Base-by-base conservation (phyloP, 208 protist species). In the Trypanosoma theileri region DNA sequence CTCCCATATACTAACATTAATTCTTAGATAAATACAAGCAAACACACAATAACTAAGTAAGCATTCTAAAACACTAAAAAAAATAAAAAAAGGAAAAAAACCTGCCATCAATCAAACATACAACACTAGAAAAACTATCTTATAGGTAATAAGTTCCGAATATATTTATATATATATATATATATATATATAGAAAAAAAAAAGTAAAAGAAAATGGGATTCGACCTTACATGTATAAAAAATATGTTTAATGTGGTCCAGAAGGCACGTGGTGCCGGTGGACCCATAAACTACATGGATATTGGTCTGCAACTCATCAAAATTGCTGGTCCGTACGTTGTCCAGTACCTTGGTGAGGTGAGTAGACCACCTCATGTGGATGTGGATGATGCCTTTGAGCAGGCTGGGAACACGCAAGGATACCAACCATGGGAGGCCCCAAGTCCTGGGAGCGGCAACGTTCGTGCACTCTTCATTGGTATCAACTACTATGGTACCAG, bases 401-500 rank as follows among this genome's bases (percentile, higher is more conserved):
- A 84, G 24, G 80, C 78, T 11, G 59, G 64, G 40, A 58, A 22
- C 11, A 62, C 71, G 1, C 58, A 77, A 17, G 73, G 74, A 59
- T 77, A 79, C 59, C 63, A 84, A 57, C 84, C 80, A 12, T 76
- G 66, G 59, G 51, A 62, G n/a, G 55, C 71, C 21, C 19, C 59
- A 40, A 21, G 26, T n/a, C 77, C 83, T 61, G 45, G 55, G 3
- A 42, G 58, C 14, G 83, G 80, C n/a, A 73, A 71, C 21, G 73
- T 82, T 19, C 66, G 69, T 12, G 79, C 84, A 3, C 70, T 91
- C n/a, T 73, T 92, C 44, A 80, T 90, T 46, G 89, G 86, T 45
- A 91, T 94, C 51, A 92, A 94, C 78, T 91, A 91, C 81, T 82
- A 81, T 69, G 77, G 84, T 56, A 81, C 82, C 44, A 67, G 54